A percentile compares a stretch with the other conserved stretches of the same genome.
Evolutionary conservation across 75 land plant genomes (phyloP).

Genomic region (Gnetum montanum): DNA sequence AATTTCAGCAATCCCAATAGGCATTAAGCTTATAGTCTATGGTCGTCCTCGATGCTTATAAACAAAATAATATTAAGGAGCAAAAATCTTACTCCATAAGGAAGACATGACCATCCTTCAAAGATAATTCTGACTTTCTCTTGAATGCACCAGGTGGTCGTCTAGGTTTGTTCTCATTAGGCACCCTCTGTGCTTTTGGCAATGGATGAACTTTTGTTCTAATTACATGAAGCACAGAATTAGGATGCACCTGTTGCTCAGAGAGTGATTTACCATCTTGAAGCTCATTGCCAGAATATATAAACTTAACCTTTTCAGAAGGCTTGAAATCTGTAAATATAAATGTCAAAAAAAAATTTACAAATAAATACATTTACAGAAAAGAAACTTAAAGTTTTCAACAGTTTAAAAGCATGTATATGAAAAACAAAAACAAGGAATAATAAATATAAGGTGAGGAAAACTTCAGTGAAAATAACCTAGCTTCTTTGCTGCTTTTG

Average conservation of each 20-base stretch:
- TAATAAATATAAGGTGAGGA: not conserved
- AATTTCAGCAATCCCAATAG: too few relatives aligned
- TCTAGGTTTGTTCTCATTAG: slow-evolving; percentile 80
- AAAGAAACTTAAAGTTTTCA: not conserved
- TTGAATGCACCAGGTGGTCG: slow-evolving; percentile 98
- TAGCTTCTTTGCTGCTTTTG: slow-evolving; percentile 80
- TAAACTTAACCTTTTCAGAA: slow-evolving; percentile 68
- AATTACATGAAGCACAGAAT: slow-evolving; percentile 87
- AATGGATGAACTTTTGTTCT: slow-evolving; percentile 73
- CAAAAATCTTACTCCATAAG: slow-evolving; percentile 99
- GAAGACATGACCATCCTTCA: slow-evolving; percentile 93
- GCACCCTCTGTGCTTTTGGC: slow-evolving; percentile 89
- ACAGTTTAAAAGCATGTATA: not conserved
- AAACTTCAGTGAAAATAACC: slow-evolving; percentile 33
- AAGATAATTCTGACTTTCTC: slow-evolving; percentile 96
- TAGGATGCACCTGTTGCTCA: slow-evolving; percentile 80
- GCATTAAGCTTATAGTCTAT: too few relatives aligned
- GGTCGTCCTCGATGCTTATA: too few relatives aligned
- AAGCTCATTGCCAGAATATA: slow-evolving; percentile 76
- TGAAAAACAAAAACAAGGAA: not conserved
- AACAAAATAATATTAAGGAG: too few relatives aligned
- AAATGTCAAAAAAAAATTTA: not conserved
- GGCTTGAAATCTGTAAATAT: slow-evolving; percentile 60
- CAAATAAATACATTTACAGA: not conserved
- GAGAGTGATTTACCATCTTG: slow-evolving; percentile 60